Conservation (phyloP, 2,329 filamentous ascomycete species). For the Lachnellula hyalina region DNA sequence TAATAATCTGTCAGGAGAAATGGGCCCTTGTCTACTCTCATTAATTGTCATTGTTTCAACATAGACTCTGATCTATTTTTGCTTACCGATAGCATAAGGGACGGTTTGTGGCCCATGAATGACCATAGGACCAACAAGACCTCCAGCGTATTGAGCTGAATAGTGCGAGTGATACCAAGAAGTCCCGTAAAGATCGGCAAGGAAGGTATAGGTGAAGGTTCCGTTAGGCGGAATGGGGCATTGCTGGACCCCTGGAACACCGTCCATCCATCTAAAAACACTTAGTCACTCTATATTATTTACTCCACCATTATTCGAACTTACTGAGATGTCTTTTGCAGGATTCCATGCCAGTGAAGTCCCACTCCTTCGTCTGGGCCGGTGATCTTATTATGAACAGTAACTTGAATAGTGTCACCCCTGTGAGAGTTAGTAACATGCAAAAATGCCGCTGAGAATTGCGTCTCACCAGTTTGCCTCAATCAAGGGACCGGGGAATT, state of each 20-base stretch:
- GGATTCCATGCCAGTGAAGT: constrained; percentile 44
- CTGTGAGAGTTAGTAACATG: not conserved
- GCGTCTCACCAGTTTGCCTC: constrained; percentile 30
- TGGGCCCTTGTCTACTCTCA: constrained; percentile 47
- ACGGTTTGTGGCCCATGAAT: constrained; percentile 54
- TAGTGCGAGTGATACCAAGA: constrained; percentile 59
- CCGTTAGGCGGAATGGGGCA: constrained; percentile 55
- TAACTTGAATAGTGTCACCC: constrained; percentile 49
- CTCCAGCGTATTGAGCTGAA: constrained; percentile 44
- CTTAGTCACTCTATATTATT: constrained; percentile 10
- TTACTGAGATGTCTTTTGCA: constrained; percentile 33
- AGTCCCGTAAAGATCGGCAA: constrained; percentile 37
- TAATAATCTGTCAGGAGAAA: constrained; percentile 37
- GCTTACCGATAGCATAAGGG: constrained; percentile 48
- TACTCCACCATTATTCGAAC: not conserved
- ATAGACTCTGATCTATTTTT: not conserved
- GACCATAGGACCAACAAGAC: constrained; percentile 54
- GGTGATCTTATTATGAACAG: constrained; percentile 63
- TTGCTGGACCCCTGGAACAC: constrained; percentile 47
- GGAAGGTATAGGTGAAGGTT: constrained; percentile 25
- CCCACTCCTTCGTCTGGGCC: constrained; percentile 32
- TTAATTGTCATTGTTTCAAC: constrained; percentile 10
- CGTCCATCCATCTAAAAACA: constrained; percentile 33
- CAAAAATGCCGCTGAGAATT: too few relatives aligned
- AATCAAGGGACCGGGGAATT: constrained; percentile 32